Evolutionary conservation across 352 stramenopile genomes (phyloP), one percentile per base, ranked within the genome.

Genomic region (Salisapilia sapeloensis): DNA sequence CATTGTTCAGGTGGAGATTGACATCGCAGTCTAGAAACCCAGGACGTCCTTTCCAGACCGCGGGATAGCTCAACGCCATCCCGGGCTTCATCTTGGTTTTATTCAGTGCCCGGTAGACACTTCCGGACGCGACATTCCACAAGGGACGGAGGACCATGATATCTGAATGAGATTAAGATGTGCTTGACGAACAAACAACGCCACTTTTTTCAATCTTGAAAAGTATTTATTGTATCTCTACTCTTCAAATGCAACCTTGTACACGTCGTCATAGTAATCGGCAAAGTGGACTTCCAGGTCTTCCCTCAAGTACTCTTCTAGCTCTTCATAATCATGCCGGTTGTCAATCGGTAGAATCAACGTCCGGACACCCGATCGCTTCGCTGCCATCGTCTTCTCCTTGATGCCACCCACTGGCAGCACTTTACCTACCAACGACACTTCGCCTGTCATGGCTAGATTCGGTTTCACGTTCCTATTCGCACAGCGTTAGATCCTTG

Each of bases 361-460:
- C 2, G 67, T 93, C 29, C 75, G 96, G 6, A 98, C 91, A 9
- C 92, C 92, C 14, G 94, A 78, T 35, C 94, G 74, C 35, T 95
- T 79, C 14, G 94, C 94, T n/a, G 93, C 95, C 43, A 99, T 98
- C 23, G 82, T 94, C 67, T 99, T 99, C 59, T 99, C 95, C 64
- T 98, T 99, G 48, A 99, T 98, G 23, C 95, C 95, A 35, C 95
- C 95, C 5, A 99, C 92, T 7, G 95, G 90, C n/a, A 99, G 50
- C 15, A 99, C 95, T 53, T 98, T 98, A 19, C 95, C 95, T 4
- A 96, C 97, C 12, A 99, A 66, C 15, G 81, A 96, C 18, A 97
- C 47, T 44, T 97, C 90, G 31, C 90, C 90, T 3, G 95, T 99
- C 95, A 99, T 99, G 8, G 94, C 94, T 16, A 99, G 56, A 50